These are phyloP conservation scores for Crepidotus variabilis DNA, from an alignment of 768 basidiomycete genomes.

Conservation along the genomic window DNA sequence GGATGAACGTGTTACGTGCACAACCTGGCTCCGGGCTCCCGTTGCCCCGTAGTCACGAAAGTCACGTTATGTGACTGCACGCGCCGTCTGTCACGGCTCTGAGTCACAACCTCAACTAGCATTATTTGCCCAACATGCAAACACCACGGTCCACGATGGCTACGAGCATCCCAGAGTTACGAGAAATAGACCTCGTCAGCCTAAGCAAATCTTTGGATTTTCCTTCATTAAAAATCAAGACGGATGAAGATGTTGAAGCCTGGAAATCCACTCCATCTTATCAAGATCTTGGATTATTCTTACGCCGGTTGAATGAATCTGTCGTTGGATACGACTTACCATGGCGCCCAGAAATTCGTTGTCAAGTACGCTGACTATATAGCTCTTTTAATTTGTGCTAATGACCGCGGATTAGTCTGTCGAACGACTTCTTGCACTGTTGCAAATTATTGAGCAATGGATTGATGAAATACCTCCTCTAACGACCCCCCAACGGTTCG, in stretches of 20 bases:
- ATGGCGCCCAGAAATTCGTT: conserved; percentile 25
- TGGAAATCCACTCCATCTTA: conserved; percentile 77
- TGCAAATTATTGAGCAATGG: conserved; percentile 70
- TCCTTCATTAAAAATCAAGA: conserved; percentile 57
- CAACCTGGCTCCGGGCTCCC: too few relatives aligned
- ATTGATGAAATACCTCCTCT: conserved; percentile 78
- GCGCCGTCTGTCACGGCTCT: background rate
- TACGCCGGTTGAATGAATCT: conserved; percentile 72
- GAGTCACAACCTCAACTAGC: too few relatives aligned
- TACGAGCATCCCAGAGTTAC: conserved; percentile 17
- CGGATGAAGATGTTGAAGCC: conserved; percentile 66
- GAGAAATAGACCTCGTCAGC: conserved; percentile 20
- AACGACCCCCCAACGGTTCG: conserved; percentile 77
- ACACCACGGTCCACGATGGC: background rate
- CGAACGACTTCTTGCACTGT: conserved; percentile 42
- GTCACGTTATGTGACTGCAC: background rate
- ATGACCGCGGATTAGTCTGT: conserved; percentile 30
- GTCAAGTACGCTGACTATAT: conserved; percentile 27
- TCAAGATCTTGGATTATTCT: conserved; percentile 68
- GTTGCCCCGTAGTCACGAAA: background rate
- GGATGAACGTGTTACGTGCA: background rate
- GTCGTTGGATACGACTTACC: conserved; percentile 66
- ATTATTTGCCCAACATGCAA: background rate
- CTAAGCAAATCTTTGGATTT: conserved; percentile 14
- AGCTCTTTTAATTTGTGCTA: background rate